Conservation (phyloP, 1,139 yeast species). For the Blastobotrys apis region DNA sequence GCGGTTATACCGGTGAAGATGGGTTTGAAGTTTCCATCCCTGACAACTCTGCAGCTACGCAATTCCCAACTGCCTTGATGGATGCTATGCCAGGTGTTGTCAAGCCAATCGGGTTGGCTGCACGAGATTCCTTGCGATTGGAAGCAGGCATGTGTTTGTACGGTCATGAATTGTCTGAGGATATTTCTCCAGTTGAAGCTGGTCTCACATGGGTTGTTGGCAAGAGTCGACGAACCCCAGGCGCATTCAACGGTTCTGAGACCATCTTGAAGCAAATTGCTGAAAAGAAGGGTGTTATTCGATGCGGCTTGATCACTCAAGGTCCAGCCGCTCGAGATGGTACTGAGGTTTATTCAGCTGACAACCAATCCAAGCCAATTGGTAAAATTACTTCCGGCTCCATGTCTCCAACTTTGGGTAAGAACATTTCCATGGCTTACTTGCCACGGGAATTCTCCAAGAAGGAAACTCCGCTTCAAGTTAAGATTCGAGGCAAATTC, state of each 20-base stretch:
- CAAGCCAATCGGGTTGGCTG: constrained; percentile 90
- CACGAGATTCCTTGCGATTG: constrained; percentile 87
- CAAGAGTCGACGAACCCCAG: constrained; percentile 59
- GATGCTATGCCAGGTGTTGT: constrained; percentile 53
- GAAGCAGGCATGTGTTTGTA: constrained; percentile 99
- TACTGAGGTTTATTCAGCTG: constrained; percentile 56
- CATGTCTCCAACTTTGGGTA: constrained; percentile 75
- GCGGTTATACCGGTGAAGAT: constrained; percentile 98
- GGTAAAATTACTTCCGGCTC: constrained; percentile 89
- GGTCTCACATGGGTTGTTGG: constrained; percentile 87
- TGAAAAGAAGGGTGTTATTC: constrained; percentile 57
- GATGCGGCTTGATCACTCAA: constrained; percentile 69
- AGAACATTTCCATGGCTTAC: constrained; percentile 88
- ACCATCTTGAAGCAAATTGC: constrained; percentile 66
- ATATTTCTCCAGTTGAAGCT: constrained; percentile 84
- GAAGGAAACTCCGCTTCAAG: constrained; percentile 66
- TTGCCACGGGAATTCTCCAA: constrained; percentile 69
- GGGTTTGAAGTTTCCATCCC: constrained; percentile 92
- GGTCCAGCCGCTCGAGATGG: constrained; percentile 96
- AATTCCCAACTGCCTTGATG: constrained; percentile 60
- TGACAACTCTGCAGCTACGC: constrained; percentile 50
- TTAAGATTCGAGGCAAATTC: constrained; percentile 78
- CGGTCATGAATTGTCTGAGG: constrained; percentile 83
- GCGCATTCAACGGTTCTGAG: constrained; percentile 68
- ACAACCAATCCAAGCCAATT: constrained; percentile 48